Conservation (phyloP, 2,329 filamentous ascomycete species). For the Cordyceps militaris region DNA sequence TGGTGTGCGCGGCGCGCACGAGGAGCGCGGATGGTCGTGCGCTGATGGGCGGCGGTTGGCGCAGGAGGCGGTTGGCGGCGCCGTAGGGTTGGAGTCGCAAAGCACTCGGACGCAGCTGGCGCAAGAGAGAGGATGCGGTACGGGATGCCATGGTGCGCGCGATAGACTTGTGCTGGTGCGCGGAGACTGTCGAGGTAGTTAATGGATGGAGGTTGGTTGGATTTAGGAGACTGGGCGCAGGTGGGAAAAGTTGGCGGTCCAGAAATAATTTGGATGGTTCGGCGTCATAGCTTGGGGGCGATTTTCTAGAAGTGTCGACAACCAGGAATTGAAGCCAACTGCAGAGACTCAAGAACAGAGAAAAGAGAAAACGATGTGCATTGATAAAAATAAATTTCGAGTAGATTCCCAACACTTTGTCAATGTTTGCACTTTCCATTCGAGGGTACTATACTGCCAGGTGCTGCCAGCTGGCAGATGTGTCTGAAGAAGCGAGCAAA, state of each 20-base stretch:
- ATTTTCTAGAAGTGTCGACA: background rate
- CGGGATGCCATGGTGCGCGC: constrained; percentile 24
- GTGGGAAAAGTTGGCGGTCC: constrained; percentile 1
- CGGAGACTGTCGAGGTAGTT: background rate
- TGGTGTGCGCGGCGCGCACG: constrained; percentile 28
- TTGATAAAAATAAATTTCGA: background rate
- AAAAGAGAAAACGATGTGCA: background rate
- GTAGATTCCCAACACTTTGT: background rate
- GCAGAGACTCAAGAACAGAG: too few species aligned
- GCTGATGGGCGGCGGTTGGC: constrained; percentile 11
- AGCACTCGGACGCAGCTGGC: constrained; percentile 12
- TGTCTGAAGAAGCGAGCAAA: constrained; percentile 6
- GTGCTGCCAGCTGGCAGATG: constrained; percentile 4
- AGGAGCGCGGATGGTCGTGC: constrained; percentile 14
- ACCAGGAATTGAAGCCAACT: too few species aligned
- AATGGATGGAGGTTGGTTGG: background rate
- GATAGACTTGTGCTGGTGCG: constrained; percentile 4
- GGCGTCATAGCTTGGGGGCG: constrained; percentile 2
- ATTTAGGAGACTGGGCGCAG: background rate
- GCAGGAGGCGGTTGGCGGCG: constrained; percentile 9
- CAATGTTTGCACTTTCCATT: constrained; percentile 6
- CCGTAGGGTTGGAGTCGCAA: constrained; percentile 15
- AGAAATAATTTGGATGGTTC: constrained; percentile 8
- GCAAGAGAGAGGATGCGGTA: constrained; percentile 16
- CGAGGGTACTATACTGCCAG: background rate